A percentile compares a stretch with the other conserved stretches of the same genome.
Evolutionary conservation across 768 basidiomycete species (phyloP).

Genomic region (Leccinellum rugosiceps): DNA sequence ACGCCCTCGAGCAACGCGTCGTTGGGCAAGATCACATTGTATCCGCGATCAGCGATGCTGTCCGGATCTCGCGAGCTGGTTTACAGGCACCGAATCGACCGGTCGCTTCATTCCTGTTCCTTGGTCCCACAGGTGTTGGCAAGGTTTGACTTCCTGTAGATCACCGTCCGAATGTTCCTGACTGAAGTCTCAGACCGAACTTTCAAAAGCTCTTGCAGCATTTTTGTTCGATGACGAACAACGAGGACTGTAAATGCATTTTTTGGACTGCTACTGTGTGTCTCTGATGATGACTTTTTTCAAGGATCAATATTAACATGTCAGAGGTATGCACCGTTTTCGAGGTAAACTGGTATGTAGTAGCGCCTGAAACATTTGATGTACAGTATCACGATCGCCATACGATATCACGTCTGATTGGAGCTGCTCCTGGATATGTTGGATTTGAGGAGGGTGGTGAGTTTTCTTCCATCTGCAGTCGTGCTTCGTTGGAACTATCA

Average conservation of each 20-base stretch:
- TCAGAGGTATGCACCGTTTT: constrained; percentile 51
- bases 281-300: constrained; percentile 1
- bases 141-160: constrained; percentile 44
- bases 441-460: constrained; percentile 69
- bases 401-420: constrained; percentile 86
- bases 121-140: constrained; percentile 86
- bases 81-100: constrained; percentile 86
- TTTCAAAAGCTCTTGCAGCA: constrained; percentile 82
- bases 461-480: constrained; percentile 8
- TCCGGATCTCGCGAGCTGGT: constrained; percentile 89
- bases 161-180: background rate
- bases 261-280: background rate
- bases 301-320: constrained; percentile 90
- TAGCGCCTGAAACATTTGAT: background rate
- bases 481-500: background rate
- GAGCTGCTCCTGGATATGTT: constrained; percentile 90
- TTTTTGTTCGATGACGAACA: constrained; percentile 92
- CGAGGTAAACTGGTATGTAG: background rate
- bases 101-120: constrained; percentile 89
- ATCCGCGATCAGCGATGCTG: constrained; percentile 80
- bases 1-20: constrained; percentile 64
- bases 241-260: constrained; percentile 63
- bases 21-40: constrained; percentile 94
- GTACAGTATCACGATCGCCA: constrained; percentile 86
- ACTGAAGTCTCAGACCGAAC: constrained; percentile 54